phyloP scores from a whole-genome alignment of 495 filamentous ascomycete genomes.

The Neurospora sp. region DNA sequence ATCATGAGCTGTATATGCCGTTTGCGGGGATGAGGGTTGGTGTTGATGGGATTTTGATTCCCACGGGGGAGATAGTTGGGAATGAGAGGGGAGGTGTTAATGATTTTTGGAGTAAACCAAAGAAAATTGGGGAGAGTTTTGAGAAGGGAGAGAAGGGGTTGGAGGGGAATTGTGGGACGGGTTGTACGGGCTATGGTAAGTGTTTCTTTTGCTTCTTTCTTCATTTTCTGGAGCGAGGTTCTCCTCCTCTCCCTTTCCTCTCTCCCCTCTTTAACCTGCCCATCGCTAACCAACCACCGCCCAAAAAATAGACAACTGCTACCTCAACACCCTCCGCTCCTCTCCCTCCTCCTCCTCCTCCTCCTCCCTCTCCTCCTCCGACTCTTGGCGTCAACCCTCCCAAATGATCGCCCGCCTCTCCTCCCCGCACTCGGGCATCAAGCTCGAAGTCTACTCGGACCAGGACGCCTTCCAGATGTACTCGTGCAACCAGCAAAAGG shows the following conservation, averaged over 20 bases:
- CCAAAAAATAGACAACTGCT: conserved; percentile 39
- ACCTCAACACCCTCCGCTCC: conserved; percentile 30
- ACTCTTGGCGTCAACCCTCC: conserved; percentile 46
- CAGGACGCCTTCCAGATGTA: conserved; percentile 74
- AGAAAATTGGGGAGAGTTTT: conserved; percentile 64
- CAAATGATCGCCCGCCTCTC: conserved; percentile 51
- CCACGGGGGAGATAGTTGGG: conserved; percentile 62
- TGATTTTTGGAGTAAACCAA: conserved; percentile 66
- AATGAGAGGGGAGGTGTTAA: conserved; percentile 51
- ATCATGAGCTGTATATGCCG: conserved; percentile 64
- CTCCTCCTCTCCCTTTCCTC: too few relatives aligned
- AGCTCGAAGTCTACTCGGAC: conserved; percentile 62
- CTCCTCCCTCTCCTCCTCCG: conserved; percentile 12
- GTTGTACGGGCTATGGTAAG: conserved; percentile 42
- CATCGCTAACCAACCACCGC: too few relatives aligned
- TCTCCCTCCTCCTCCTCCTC: conserved; percentile 6
- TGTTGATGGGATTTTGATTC: conserved; percentile 69
- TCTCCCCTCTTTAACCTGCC: too few relatives aligned
- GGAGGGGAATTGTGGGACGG: conserved; percentile 52
- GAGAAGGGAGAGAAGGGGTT: conserved; percentile 35
- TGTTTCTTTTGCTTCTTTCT: too few relatives aligned
- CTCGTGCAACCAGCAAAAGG: conserved; percentile 62
- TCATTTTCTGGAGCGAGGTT: too few relatives aligned
- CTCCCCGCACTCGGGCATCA: conserved; percentile 59
- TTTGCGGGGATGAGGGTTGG: conserved; percentile 58